Evolutionary conservation across 148 eudicot species (phyloP).

Genomic region (Euryodendron excelsum): DNA sequence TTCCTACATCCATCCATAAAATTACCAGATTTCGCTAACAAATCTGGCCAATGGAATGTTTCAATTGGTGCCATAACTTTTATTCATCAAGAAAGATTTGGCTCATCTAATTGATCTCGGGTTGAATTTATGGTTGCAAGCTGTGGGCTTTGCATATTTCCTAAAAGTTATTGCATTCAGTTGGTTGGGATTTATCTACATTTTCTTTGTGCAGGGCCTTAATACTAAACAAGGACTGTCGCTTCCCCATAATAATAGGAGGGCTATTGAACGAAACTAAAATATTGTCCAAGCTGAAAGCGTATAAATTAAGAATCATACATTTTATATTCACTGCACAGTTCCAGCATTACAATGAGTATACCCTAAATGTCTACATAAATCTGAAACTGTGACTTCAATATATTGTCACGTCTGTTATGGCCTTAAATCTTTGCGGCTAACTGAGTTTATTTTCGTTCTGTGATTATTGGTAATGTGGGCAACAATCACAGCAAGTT

Average conservation of each 20-base stretch:
- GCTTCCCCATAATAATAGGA: not conserved
- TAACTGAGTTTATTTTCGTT: not conserved
- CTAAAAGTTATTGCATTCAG: not conserved
- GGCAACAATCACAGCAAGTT: constrained; percentile 49
- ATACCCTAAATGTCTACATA: not conserved
- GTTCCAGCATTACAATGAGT: not conserved
- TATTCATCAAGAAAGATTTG: not conserved
- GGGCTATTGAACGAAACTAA: not conserved
- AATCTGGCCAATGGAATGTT: not conserved
- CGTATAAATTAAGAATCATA: not conserved
- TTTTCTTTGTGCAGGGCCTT: not conserved
- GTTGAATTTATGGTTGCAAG: too few relatives aligned
- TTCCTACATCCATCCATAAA: not conserved
- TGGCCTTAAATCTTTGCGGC: constrained; percentile 7
- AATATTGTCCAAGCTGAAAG: not conserved
- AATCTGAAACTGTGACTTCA: not conserved
- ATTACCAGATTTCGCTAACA: not conserved
- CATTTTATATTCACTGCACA: not conserved
- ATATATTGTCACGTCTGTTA: not conserved
- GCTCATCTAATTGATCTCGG: not conserved
- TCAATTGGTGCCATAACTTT: not conserved
- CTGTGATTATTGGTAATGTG: not conserved
- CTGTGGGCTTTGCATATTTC: not conserved
- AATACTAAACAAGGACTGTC: not conserved
- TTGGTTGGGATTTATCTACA: not conserved